Conservation (phyloP, 140 eudicot species). For the Oenanthe javanica region DNA sequence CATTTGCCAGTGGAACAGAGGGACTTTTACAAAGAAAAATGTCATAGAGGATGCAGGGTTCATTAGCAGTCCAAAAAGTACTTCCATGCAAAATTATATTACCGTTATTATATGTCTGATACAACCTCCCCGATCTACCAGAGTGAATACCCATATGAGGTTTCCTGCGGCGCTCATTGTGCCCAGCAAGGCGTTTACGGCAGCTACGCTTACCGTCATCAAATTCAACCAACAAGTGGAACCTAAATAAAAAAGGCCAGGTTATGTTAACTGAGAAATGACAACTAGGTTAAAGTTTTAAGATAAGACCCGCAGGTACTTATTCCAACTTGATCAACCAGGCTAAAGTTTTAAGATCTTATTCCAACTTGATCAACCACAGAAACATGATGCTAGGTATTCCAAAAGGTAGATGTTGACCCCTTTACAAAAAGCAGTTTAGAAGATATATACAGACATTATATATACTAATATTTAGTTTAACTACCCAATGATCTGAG, state of each 20-base stretch:
- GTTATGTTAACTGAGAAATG: too few species aligned
- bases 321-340: neutral
- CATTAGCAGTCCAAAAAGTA: neutral
- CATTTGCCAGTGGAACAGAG: neutral
- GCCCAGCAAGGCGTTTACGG: slow-evolving; percentile 59
- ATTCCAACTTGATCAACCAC: neutral
- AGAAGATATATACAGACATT: neutral
- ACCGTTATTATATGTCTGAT: slow-evolving; percentile 26
- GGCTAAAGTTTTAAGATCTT: neutral
- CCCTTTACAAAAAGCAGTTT: neutral
- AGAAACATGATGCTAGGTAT: neutral
- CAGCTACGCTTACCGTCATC: slow-evolving; percentile 64
- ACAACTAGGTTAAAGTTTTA: too few species aligned
- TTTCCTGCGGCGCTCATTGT: slow-evolving; percentile 53
- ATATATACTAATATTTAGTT: too few species aligned
- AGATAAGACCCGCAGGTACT: neutral
- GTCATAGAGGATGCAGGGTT: neutral
- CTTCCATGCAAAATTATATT: neutral
- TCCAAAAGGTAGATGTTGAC: slow-evolving; percentile 8
- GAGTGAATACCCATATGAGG: slow-evolving; percentile 27
- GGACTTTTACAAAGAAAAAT: neutral
- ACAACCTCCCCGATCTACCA: slow-evolving; percentile 27
- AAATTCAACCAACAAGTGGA: slow-evolving; percentile 42
- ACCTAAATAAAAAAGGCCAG: slow-evolving; percentile 20
- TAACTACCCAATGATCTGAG: too few species aligned